Evolutionary conservation across 1,139 yeast species (phyloP).

Genomic region (Hanseniaspora sp.): DNA sequence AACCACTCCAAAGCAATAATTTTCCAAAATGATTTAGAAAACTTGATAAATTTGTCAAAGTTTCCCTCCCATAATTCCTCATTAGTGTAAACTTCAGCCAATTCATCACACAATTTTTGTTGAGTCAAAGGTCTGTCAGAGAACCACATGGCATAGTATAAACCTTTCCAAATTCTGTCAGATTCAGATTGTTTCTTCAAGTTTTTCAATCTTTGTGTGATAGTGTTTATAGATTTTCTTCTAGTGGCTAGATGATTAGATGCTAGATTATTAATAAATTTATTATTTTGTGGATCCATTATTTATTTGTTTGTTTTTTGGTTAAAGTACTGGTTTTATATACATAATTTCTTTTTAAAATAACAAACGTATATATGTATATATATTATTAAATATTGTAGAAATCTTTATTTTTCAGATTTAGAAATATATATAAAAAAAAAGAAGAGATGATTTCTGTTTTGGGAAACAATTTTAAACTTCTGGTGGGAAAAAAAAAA

Average conservation of each 20-base stretch:
- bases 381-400: no score
- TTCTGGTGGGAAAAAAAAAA: not conserved
- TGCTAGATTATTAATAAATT: constrained; percentile 71
- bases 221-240: constrained; percentile 41
- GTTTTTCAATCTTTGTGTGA: constrained; percentile 19
- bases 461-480: not conserved
- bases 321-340: no score
- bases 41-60: constrained; percentile 33
- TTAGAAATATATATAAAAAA: not conserved
- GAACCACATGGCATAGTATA: constrained; percentile 91
- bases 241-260: constrained; percentile 47
- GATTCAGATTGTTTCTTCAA: constrained; percentile 41
- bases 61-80: constrained; percentile 24
- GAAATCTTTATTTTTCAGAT: not conserved
- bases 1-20: constrained; percentile 78
- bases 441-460: not conserved
- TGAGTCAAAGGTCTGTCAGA: constrained; percentile 89
- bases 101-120: constrained; percentile 63
- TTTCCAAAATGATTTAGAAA: constrained; percentile 71
- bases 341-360: no score
- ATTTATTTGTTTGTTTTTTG: not conserved
- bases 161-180: constrained; percentile 86
- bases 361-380: no score
- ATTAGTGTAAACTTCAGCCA: constrained; percentile 48
- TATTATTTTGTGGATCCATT: constrained; percentile 29